Base-by-base conservation (phyloP, 768 basidiomycete genomes). In the Cystobasidium ongulense region DNA sequence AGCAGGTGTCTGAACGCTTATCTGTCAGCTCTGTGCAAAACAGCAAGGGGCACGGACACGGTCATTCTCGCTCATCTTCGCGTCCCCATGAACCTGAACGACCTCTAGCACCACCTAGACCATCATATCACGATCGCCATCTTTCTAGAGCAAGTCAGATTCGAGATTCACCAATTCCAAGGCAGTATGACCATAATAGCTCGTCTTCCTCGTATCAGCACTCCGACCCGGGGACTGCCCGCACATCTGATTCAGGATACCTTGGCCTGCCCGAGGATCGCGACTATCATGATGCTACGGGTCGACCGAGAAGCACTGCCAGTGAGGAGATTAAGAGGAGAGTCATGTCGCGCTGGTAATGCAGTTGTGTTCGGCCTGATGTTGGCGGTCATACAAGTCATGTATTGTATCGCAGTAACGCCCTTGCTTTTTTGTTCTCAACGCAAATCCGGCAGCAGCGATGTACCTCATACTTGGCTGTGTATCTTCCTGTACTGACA, bases 291-390 rank as follows among this genome's bases (percentile, higher is more conserved):
- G 27, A 31, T 4, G 5, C 27, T 27, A 59, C 8, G 17, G 39
- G 50, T 18, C 38, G 65, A n/a, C 65, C 65, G 4, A 31, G 68
- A 18, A 57, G 33, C 18, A 71, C 68, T 27, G 68, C 68, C 11
- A 71, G 68, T 29, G 68, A 71, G 36, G 68, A 71, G 53, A 71
- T 71, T 53, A 71, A 71, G 36, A 46, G 68, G 35, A 17, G 54
- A 41, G 68, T 54, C 3, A 71, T 71, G 68, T 52, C 50, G 7
- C 27, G 36, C 25, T 71, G 68, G 68, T 33, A 38, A 35, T 17
- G 25, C 38, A 10, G 63, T 18, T n/a, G n/a, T n/a, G n/a, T n/a
- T n/a, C n/a, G n/a, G n/a, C n/a, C n/a, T n/a, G n/a, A n/a, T n/a
- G n/a, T n/a, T n/a, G n/a, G n/a, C n/a, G n/a, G n/a, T n/a, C n/a